Conservation (phyloP, 768 basidiomycete species). For the Boletus reticuloceps region DNA sequence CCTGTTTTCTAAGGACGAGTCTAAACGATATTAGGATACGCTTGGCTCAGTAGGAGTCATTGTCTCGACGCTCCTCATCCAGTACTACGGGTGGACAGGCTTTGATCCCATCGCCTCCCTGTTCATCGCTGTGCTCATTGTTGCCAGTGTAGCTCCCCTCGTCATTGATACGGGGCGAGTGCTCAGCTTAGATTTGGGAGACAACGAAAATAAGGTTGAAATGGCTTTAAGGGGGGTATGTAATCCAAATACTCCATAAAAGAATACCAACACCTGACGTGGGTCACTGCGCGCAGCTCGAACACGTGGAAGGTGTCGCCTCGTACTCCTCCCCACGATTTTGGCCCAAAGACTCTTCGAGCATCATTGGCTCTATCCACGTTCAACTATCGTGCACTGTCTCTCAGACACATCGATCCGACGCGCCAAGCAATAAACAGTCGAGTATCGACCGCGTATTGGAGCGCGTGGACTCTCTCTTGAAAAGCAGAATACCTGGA, state of each 20-base stretch:
- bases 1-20: background rate
- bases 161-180: slow-evolving; percentile 92
- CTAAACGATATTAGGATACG: slow-evolving; percentile 62
- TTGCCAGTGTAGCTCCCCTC: slow-evolving; percentile 92
- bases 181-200: slow-evolving; percentile 82
- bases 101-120: slow-evolving; percentile 98
- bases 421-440: slow-evolving; percentile 32
- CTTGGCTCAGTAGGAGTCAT: slow-evolving; percentile 98
- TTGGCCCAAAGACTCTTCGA: slow-evolving; percentile 92
- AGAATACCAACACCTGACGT: background rate
- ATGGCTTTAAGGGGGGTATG: slow-evolving; percentile 63
- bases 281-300: slow-evolving; percentile 45
- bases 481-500: slow-evolving; percentile 73
- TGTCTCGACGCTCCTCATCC: slow-evolving; percentile 91
- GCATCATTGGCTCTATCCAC: slow-evolving; percentile 87
- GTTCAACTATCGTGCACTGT: slow-evolving; percentile 75
- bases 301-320: slow-evolving; percentile 71
- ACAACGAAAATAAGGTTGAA: slow-evolving; percentile 52
- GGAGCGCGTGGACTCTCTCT: slow-evolving; percentile 66
- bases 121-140: slow-evolving; percentile 93
- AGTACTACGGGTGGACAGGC: slow-evolving; percentile 96
- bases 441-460: slow-evolving; percentile 58
- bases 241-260: background rate
- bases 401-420: slow-evolving; percentile 51
- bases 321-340: slow-evolving; percentile 83